Conservation (phyloP, 257 asterid species). For the Gentiana macrophylla region DNA sequence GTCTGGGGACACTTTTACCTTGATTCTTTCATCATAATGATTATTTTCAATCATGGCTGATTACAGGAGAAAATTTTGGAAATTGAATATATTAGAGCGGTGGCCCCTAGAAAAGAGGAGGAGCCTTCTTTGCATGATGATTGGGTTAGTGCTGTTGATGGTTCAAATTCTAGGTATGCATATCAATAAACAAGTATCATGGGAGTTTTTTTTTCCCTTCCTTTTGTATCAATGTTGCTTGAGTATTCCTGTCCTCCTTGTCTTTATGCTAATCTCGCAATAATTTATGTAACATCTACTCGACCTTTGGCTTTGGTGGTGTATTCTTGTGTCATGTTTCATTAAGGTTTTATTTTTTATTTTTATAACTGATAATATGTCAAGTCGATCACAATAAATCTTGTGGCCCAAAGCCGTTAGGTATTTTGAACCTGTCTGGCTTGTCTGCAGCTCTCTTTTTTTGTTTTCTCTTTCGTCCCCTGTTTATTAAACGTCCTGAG, state of each 20-base stretch:
- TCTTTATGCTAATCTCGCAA: neutral
- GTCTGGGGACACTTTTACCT: neutral
- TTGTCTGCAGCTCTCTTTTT: too few species aligned
- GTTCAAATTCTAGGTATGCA: slow-evolving; percentile 62
- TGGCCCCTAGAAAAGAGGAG: slow-evolving; percentile 76
- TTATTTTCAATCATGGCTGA: slow-evolving; percentile 6
- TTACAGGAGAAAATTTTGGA: slow-evolving; percentile 81
- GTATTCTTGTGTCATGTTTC: neutral
- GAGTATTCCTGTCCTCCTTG: neutral
- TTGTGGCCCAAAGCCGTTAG: too few species aligned
- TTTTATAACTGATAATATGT: too few species aligned
- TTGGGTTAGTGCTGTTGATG: slow-evolving; percentile 98
- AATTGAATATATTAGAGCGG: slow-evolving; percentile 82
- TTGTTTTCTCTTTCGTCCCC: too few species aligned
- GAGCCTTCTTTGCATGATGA: slow-evolving; percentile 81
- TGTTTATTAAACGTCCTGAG: too few species aligned
- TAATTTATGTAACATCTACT: neutral
- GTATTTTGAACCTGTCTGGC: too few species aligned
- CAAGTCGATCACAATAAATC: too few species aligned
- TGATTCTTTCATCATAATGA: slow-evolving; percentile 1
- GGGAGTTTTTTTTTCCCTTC: too few species aligned
- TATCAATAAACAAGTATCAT: neutral
- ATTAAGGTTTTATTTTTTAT: too few species aligned
- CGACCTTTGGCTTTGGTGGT: neutral
- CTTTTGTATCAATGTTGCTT: neutral